A percentile compares a stretch with the other conserved stretches of the same genome.
Conservation (phyloP, 768 basidiomycete species). For the Lactarius trivialis region DNA sequence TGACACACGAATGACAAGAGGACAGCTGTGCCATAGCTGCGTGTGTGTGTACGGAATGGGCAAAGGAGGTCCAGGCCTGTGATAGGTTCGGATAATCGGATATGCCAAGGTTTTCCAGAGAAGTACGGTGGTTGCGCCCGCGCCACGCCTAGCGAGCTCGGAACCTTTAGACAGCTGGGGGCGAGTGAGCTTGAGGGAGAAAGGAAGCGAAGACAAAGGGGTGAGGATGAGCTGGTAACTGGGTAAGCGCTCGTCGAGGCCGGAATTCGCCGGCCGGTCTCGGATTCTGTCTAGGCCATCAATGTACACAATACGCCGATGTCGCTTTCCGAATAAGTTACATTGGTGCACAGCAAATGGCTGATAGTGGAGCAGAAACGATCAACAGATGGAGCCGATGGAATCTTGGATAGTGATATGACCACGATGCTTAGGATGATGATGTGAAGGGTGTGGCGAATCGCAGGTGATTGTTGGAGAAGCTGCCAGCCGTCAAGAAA, state of each 20-base stretch:
- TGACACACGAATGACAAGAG: neutral
- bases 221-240: neutral
- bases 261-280: conserved; percentile 3
- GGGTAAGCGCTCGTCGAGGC: conserved; percentile 3
- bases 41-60: conserved; percentile 7
- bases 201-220: neutral
- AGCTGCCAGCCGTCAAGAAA: neutral
- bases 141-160: neutral
- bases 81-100: conserved; percentile 17
- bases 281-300: conserved; percentile 8
- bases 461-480: neutral
- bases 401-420: neutral
- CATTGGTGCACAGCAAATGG: neutral
- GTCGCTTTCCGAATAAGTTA: neutral
- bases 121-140: conserved; percentile 2
- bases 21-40: neutral
- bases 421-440: neutral
- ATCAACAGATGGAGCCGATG: neutral
- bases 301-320: neutral
- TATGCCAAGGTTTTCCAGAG: conserved; percentile 3
- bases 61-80: neutral
- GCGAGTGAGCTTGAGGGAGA: neutral
- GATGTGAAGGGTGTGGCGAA: neutral
- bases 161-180: conserved; percentile 8
- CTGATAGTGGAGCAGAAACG: neutral